Evolutionary conservation across 768 basidiomycete species (phyloP), one percentile per base, ranked within the genome.

Genomic region (Rhodotorula kratochvilovae): DNA sequence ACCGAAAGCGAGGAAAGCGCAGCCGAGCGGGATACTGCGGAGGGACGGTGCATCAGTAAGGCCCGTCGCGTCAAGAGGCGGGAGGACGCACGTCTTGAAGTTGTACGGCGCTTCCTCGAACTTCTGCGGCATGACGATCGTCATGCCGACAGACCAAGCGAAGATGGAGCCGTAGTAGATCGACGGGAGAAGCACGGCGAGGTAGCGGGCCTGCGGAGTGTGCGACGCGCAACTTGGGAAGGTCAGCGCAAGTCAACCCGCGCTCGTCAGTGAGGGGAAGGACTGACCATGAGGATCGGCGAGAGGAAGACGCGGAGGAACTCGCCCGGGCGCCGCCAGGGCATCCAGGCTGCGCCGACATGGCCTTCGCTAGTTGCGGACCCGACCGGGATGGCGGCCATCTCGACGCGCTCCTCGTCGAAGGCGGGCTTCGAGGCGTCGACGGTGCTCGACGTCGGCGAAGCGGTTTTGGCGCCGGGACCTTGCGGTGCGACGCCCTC

Each of bases 131-230:
- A 67, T 60, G 48, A 75, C 71, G 51, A 78, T 71, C 39, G 77
- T 78, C 33, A 57, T n/a, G 36, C 36, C 31, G 39, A 63, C 67
- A 12, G 50, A 51, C 77, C 77, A 77, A 35, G 70, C 75, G 55
- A 78, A 78, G n/a, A 76, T 31, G 5, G 53, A 61, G 19, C 73
- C 77, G 67, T 76, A 76, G 64, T 76, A 76, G 66, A 76, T 66
- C 5, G 77, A 78, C 1, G 69, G 68, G 4, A 75, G 39, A 45
- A 66, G 56, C 61, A 76, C 73, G 45, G 72, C 51, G 27, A 76
- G 19, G 67, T 68, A 78, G 13, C 73, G 72, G 25, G 57, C 27
- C 67, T 73, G 31, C 23, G 13, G 8, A 15, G 45, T 3, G 19
- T 16, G 17, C 45, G 19, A 5, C 45, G 16, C 45, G 39, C 39